phyloP scores from a whole-genome alignment of 257 asterid species.

The Lithospermum erythrorhizon region DNA sequence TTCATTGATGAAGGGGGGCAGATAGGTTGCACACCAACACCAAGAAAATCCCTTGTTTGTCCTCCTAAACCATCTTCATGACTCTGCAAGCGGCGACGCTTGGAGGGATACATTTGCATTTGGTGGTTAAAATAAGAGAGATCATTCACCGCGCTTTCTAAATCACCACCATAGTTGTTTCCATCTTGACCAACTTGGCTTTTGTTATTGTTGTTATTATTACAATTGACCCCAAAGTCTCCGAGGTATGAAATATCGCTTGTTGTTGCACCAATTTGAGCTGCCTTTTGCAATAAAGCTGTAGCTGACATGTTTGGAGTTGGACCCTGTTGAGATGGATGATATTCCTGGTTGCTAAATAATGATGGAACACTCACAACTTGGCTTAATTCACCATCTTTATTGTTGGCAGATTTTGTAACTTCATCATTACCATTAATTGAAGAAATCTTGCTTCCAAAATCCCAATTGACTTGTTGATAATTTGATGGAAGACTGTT shows the following conservation, averaged over 20 bases:
- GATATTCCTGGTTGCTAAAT: constrained; percentile 37
- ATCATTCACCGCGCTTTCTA: constrained; percentile 30
- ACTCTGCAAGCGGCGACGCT: constrained; percentile 32
- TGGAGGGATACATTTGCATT: constrained; percentile 46
- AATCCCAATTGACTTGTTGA: constrained; percentile 44
- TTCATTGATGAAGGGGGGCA: constrained; percentile 73
- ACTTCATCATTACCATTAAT: constrained; percentile 16
- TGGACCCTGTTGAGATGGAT: constrained; percentile 19
- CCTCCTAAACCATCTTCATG: constrained; percentile 35
- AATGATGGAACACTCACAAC: constrained; percentile 40
- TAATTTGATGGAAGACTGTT: no score
- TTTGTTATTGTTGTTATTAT: constrained; percentile 6
- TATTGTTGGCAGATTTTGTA: constrained; percentile 14
- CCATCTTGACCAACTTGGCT: constrained; percentile 25
- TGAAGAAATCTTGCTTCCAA: constrained; percentile 27
- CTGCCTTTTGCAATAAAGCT: constrained; percentile 81
- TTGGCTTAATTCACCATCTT: constrained; percentile 22
- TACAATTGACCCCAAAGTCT: constrained; percentile 29
- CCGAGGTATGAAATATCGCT: constrained; percentile 37
- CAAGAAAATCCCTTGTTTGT: constrained; percentile 90
- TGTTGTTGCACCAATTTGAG: constrained; percentile 60
- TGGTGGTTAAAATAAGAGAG: constrained; percentile 24
- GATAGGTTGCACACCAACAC: constrained; percentile 70
- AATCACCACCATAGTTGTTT: constrained; percentile 29
- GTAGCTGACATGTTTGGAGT: constrained; percentile 62